These are phyloP conservation scores for Mycotypha africana DNA, from an alignment of 371 early-diverging fungal genomes.

Conservation along the genomic window DNA sequence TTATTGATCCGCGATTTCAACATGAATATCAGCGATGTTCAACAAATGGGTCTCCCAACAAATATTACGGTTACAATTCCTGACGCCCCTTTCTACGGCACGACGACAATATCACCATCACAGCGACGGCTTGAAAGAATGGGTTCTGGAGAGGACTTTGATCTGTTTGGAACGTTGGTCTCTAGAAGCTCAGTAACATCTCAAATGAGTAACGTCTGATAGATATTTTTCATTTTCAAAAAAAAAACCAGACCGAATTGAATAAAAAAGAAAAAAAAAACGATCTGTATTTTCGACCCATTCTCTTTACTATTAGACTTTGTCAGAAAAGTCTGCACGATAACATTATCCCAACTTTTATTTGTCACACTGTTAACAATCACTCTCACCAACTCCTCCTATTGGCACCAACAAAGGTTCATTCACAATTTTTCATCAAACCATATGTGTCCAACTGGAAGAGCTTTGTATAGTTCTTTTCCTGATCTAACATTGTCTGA, in stretches of 20 bases:
- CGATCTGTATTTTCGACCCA: too few species aligned
- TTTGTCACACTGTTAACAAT: background rate
- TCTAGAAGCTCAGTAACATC: slow-evolving; percentile 17
- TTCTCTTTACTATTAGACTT: too few species aligned
- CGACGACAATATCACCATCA: too few species aligned
- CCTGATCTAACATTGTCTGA: too few species aligned
- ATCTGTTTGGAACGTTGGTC: slow-evolving; percentile 36
- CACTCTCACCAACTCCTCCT: background rate
- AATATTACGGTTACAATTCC: too few species aligned
- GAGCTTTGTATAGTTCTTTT: too few species aligned
- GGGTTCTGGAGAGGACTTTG: slow-evolving; percentile 33
- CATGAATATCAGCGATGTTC: too few species aligned
- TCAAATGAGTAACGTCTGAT: slow-evolving; percentile 41
- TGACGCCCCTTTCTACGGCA: too few species aligned
- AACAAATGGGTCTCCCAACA: too few species aligned
- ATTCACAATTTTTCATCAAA: background rate
- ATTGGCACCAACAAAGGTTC: slow-evolving; percentile 16
- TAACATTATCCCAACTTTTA: slow-evolving; percentile 3
- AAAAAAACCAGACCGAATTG: background rate
- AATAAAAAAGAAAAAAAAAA: background rate
- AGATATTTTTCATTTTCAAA: too few species aligned
- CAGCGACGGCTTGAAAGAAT: slow-evolving; percentile 16
- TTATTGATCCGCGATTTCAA: too few species aligned
- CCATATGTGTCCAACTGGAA: too few species aligned
- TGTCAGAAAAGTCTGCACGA: slow-evolving; percentile 12